Evolutionary conservation across 768 basidiomycete genomes (phyloP).

Genomic region (Mrakia gelida): DNA sequence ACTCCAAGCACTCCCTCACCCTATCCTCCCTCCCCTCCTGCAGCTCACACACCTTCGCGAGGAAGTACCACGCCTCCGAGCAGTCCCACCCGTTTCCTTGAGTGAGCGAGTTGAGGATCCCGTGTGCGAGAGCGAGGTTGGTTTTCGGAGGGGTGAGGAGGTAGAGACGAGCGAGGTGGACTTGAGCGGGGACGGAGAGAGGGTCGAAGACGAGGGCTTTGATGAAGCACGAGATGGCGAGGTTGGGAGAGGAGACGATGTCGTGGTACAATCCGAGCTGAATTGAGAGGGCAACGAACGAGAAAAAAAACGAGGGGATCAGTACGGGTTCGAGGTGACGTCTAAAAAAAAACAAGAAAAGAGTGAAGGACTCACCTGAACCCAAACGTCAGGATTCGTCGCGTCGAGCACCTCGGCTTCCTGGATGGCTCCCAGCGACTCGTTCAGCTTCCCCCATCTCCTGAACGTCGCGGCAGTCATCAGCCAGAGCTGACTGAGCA

Average conservation of each 20-base stretch:
- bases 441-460: constrained; percentile 79
- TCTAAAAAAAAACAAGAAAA: background rate
- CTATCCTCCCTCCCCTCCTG: constrained; percentile 62
- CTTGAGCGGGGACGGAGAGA: constrained; percentile 67
- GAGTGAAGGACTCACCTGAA: constrained; percentile 62
- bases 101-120: constrained; percentile 69
- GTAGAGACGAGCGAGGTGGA: constrained; percentile 74
- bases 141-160: constrained; percentile 48
- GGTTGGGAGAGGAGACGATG: constrained; percentile 52
- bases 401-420: constrained; percentile 90
- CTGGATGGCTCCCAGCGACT: constrained; percentile 83
- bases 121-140: constrained; percentile 69
- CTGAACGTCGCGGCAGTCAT: constrained; percentile 93
- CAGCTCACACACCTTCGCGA: constrained; percentile 72
- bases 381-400: constrained; percentile 84
- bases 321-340: background rate
- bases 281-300: background rate
- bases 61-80: constrained; percentile 90
- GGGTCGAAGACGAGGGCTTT: constrained; percentile 87
- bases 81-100: constrained; percentile 79
- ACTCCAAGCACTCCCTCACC: constrained; percentile 68
- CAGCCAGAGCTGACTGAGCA: constrained; percentile 84
- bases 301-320: background rate
- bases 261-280: constrained; percentile 72
- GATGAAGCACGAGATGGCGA: constrained; percentile 70